phyloP scores from a whole-genome alignment of 1,284 basidiomycete genomes.

The Ustanciosporium gigantosporum region DNA sequence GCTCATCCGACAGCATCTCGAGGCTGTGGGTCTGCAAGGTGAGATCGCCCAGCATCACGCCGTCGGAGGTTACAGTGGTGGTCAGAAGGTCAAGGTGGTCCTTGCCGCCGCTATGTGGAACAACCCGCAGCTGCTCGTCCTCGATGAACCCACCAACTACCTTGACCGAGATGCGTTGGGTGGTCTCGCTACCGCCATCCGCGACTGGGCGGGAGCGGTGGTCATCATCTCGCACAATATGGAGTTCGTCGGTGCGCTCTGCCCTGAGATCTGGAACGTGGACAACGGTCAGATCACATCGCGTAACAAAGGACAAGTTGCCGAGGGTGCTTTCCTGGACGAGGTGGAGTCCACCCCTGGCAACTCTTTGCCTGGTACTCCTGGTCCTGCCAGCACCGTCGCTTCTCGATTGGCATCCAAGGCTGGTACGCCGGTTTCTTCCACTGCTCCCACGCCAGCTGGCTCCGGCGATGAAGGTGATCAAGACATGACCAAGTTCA shows the following conservation, averaged over 20 bases:
- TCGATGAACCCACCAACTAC: conserved; percentile 87
- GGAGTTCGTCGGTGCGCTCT: conserved; percentile 60
- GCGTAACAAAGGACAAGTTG: conserved; percentile 80
- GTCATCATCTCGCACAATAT: conserved; percentile 94
- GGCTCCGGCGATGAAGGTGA: conserved; percentile 63
- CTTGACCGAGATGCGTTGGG: conserved; percentile 70
- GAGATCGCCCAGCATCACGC: conserved; percentile 61
- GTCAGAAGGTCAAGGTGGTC: conserved; percentile 92
- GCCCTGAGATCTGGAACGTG: conserved; percentile 68
- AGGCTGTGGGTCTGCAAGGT: conserved; percentile 84
- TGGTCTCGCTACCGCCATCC: conserved; percentile 92
- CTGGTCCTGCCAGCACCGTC: conserved; percentile 62
- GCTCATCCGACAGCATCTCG: conserved; percentile 59
- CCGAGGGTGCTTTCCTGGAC: conserved; percentile 74
- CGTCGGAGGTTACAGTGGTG: conserved; percentile 56
- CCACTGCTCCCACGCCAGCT: conserved; percentile 62
- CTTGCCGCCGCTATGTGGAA: conserved; percentile 61
- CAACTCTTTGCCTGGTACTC: conserved; percentile 69
- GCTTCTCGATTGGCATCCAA: conserved; percentile 59
- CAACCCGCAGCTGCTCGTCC: conserved; percentile 57
- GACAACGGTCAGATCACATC: conserved; percentile 79
- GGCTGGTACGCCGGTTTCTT: conserved; percentile 60
- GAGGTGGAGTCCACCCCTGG: conserved; percentile 69
- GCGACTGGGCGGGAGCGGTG: conserved; percentile 93
- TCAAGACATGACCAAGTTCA: conserved; percentile 59